Base-by-base conservation (phyloP, 768 basidiomycete species). In the Tricholoma sp. region DNA sequence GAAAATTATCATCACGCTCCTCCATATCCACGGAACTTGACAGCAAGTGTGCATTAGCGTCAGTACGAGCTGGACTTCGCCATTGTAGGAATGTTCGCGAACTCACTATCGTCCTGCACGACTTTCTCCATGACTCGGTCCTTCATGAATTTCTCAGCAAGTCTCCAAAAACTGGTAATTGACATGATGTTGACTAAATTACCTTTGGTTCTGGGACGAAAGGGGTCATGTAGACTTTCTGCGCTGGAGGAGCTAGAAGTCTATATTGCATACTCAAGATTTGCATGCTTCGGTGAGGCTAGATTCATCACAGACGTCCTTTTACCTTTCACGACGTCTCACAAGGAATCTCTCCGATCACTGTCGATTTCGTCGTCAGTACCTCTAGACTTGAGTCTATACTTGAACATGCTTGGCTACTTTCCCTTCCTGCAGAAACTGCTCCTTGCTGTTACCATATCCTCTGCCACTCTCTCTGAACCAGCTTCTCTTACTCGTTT, bases 101-200 rank as follows among this genome's bases (percentile, higher is more conserved):
- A 41, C 24, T 70, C 6, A 66, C 59, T 10, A 56, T 72, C 41
- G 56, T 65, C 10, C 54, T 72, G 24, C 61, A 66, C 47, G 67
- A 69, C 39, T 63, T n/a, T 69, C 13, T 42, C 51, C 37, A 53
- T 64, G n/a, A 60, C 65, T 1, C 52, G 58, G 9, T 53, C 60
- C 2, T 67, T 68, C 48, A 47, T 50, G 4, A 8, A 32, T 1
- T 55, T 58, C 32, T 20, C 47, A 31, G 20, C 4, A 31, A 48
- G 24, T 11, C 47, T 48, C 29, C 47, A n/a, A 24, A 20, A 31
- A 20, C 17, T 48, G 12, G 24, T 20, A 24, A 17, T 48, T 13
- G 11, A 48, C 11, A 20, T 31, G 13, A 48, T n/a, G 29, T 12
- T 48, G 13, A 2, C 47, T n/a, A 48, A 48, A n/a, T 11, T 48